Conservation (phyloP, 345 rosid species). For the Aquilaria malaccensis region DNA sequence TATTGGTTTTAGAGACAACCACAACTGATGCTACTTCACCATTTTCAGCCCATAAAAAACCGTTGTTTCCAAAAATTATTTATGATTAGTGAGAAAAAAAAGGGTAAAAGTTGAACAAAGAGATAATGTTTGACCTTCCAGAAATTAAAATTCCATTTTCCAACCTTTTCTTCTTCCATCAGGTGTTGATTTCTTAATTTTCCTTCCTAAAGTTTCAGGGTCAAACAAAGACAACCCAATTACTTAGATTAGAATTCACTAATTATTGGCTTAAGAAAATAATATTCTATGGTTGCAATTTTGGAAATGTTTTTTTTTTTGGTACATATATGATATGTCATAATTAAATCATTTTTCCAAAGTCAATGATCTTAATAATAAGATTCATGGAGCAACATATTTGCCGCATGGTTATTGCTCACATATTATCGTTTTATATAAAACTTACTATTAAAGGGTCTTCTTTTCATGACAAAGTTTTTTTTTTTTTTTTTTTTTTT, state of each 20-base stretch:
- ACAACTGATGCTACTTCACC: not conserved
- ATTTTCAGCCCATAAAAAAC: not conserved
- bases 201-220: not conserved
- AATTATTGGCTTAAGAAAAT: too few relatives aligned
- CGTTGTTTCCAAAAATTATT: not conserved
- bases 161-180: not conserved
- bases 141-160: conserved; percentile 12
- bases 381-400: too few relatives aligned
- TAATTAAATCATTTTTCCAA: too few relatives aligned
- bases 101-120: not conserved
- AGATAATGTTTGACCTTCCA: conserved; percentile 17
- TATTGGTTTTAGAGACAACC: not conserved
- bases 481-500: too few relatives aligned
- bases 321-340: too few relatives aligned
- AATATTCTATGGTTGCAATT: too few relatives aligned
- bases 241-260: not conserved
- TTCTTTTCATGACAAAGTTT: too few relatives aligned
- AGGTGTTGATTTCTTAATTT: conserved; percentile 3
- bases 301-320: too few relatives aligned
- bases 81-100: not conserved
- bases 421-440: too few relatives aligned
- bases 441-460: too few relatives aligned
- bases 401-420: too few relatives aligned
- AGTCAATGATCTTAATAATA: too few relatives aligned
- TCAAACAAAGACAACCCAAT: not conserved